Base-by-base conservation (phyloP, 2,329 filamentous ascomycete genomes). In the Fusarium solani-melongenae region DNA sequence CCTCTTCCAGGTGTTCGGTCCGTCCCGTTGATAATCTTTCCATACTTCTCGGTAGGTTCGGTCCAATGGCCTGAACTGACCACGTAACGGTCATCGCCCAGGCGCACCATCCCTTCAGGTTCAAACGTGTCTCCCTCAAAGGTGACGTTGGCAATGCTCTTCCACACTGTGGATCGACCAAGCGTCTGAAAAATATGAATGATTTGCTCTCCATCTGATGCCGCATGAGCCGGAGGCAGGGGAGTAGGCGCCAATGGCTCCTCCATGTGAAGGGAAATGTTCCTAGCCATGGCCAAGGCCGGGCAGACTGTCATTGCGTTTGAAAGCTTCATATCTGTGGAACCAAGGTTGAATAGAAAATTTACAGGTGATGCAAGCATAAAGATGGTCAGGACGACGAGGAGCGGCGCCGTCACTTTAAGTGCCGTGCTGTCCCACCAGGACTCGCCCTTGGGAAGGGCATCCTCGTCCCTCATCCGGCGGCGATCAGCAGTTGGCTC, bases 1-100 rank as follows among this genome's bases (percentile, higher is more conserved):
- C 86, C 85, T 4, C 80, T 80, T 5, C 86, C 84, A 2, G 83
- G 67, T 8, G 81, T 83, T 27, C 85, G 81, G 70, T 89, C 87
- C 3, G 86, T 89, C 6, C 87, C 88, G 38, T 87, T 87, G 78
- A 86, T 83, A 78, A 85, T 85, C 71, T 82, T 79, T 29, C 79
- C 75, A 70, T 83, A 86, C 64, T 82, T 83, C 15, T 80, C 60
- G 4, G 84, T 86, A 0, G 77, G 77, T 24, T 77, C 73, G 5
- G 81, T 86, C 72, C 84, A 87, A 72, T 87, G 82, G 20, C 83
- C 85, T 11, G 83, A 81, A 24, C 82, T 84, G 41, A 88, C 80
- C 67, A 87, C 80, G 63, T 84, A 86, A 17, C 85, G 83, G 46
- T 86, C 80, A 22, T 80, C 70, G 8, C 82, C 81, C 1, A 87